These are phyloP conservation scores for Fusarium sp. DNA, from an alignment of 2,329 filamentous ascomycete genomes.

Conservation along the genomic window DNA sequence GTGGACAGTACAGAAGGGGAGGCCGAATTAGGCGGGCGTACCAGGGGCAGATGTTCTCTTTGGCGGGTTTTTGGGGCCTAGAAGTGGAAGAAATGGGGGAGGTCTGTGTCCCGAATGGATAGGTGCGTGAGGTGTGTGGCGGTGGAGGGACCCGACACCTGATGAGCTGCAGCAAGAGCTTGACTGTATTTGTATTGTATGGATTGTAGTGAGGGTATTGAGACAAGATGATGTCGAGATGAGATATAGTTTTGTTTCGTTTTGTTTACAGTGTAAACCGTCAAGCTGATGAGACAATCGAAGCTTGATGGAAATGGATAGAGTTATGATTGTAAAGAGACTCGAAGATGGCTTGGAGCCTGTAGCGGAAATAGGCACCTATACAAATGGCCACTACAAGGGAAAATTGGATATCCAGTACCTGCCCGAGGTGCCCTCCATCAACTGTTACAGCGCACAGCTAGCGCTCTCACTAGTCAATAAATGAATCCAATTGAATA, in stretches of 20 bases:
- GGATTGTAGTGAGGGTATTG: not conserved
- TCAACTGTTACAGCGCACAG: not conserved
- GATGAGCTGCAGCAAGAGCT: constrained; percentile 27
- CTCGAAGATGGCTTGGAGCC: not conserved
- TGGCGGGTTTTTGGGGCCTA: constrained; percentile 22
- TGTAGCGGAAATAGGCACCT: not conserved
- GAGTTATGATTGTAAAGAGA: not conserved
- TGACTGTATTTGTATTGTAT: not conserved
- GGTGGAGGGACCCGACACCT: constrained; percentile 33
- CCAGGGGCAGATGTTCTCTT: constrained; percentile 26
- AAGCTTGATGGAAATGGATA: not conserved
- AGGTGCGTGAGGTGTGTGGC: constrained; percentile 31
- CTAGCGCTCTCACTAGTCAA: not conserved
- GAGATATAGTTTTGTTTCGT: not conserved
- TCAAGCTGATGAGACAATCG: not conserved
- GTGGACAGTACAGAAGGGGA: constrained; percentile 27
- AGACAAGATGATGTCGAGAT: not conserved
- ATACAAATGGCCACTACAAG: not conserved
- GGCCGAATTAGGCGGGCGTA: constrained; percentile 35
- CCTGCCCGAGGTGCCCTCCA: not conserved
- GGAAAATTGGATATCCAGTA: not conserved
- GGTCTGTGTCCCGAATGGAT: constrained; percentile 24
- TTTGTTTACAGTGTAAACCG: not conserved
- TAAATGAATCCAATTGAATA: not conserved
- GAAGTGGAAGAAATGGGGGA: constrained; percentile 26